Conservation (phyloP, 1,139 yeast genomes). For the Pichia kudriavzevii region DNA sequence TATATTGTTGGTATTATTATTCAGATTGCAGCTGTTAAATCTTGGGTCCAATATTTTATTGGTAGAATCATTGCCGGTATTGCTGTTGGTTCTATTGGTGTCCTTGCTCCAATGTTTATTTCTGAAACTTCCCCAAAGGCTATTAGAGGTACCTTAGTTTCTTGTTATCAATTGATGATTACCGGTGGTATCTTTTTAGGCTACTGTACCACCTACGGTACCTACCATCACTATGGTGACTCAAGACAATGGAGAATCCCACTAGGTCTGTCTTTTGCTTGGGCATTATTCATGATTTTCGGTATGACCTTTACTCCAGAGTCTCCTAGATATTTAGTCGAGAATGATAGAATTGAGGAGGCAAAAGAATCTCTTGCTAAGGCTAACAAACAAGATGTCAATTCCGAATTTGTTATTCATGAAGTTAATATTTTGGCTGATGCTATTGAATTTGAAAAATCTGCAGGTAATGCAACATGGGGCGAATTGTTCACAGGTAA, state of each 20-base stretch:
- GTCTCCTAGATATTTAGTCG: slow-evolving; percentile 66
- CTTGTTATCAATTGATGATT: slow-evolving; percentile 59
- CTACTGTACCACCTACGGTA: slow-evolving; percentile 55
- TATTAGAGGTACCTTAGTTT: slow-evolving; percentile 61
- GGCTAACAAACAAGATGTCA: slow-evolving; percentile 54
- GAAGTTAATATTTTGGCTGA: slow-evolving; percentile 58
- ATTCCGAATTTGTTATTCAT: slow-evolving; percentile 48
- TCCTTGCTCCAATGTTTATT: slow-evolving; percentile 56
- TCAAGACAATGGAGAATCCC: slow-evolving; percentile 62
- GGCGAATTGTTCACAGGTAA: slow-evolving; percentile 55
- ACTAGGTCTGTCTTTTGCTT: slow-evolving; percentile 46
- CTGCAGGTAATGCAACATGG: slow-evolving; percentile 65
- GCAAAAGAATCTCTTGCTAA: slow-evolving; percentile 57
- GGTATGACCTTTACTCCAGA: slow-evolving; percentile 72
- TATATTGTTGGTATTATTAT: slow-evolving; percentile 58
- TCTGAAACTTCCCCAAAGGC: slow-evolving; percentile 64
- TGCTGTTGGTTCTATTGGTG: slow-evolving; percentile 60
- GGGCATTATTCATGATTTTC: slow-evolving; percentile 37
- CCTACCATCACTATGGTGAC: slow-evolving; percentile 38
- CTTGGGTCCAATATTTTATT: slow-evolving; percentile 50
- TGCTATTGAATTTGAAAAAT: slow-evolving; percentile 54
- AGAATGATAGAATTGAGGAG: slow-evolving; percentile 43
- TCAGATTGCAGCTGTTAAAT: slow-evolving; percentile 47
- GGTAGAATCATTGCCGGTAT: slow-evolving; percentile 63
- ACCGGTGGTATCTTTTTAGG: slow-evolving; percentile 60